A percentile compares a stretch with the other conserved stretches of the same genome.
Evolutionary conservation across 495 filamentous ascomycete species (phyloP).

Genomic region (Aspergillus mulundensis): DNA sequence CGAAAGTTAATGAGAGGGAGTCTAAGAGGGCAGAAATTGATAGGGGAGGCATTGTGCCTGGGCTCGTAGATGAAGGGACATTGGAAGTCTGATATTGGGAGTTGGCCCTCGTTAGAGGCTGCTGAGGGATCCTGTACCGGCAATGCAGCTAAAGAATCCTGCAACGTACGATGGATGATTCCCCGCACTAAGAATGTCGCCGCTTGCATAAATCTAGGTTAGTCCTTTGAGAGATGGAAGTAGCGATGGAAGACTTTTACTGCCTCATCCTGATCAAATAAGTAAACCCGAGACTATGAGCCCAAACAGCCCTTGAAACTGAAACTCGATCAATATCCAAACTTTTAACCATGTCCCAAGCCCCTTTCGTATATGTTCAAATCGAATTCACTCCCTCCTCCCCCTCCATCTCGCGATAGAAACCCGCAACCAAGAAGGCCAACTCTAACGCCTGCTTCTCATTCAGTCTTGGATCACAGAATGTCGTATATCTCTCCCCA

Average conservation of each 20-base stretch:
- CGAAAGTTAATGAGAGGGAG: neutral
- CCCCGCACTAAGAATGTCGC: no score
- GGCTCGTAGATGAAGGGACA: neutral
- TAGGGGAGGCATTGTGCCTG: neutral
- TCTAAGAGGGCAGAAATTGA: neutral
- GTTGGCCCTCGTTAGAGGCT: no score
- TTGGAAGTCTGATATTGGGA: no score
- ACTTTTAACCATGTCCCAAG: neutral
- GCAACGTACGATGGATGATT: no score
- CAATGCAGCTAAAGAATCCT: no score
- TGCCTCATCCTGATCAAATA: no score
- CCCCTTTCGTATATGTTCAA: neutral
- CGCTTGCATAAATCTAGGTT: no score
- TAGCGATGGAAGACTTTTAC: no score
- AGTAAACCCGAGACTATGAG: no score
- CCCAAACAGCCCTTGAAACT: neutral
- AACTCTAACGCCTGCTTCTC: conserved; percentile 97
- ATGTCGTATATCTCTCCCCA: conserved; percentile 82
- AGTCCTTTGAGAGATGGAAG: no score
- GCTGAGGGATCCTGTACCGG: no score
- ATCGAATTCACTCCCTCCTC: conserved; percentile 18
- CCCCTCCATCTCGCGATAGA: conserved; percentile 55
- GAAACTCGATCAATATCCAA: no score
- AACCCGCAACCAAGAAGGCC: conserved; percentile 88
- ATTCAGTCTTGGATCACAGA: conserved; percentile 92